Evolutionary conservation across 305 asterid genomes (phyloP).

Genomic region (Salvia sclarea): DNA sequence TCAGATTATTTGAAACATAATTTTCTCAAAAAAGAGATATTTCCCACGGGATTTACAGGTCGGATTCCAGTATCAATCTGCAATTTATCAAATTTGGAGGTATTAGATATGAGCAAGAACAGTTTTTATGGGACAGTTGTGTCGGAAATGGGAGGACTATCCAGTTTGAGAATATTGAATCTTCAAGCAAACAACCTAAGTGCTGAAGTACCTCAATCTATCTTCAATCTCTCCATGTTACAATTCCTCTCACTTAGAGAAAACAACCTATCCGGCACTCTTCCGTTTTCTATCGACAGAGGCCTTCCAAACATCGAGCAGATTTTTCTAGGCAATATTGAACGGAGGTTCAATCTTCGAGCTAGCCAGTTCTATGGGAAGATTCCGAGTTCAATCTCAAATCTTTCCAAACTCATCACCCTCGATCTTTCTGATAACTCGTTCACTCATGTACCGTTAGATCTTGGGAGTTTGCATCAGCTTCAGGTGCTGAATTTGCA

Average conservation of each 20-base stretch:
- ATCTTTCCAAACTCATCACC: slow-evolving; percentile 4
- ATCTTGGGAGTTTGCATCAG: background rate
- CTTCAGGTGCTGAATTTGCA: background rate
- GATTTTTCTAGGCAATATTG: background rate
- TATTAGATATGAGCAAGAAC: background rate
- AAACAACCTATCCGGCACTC: background rate
- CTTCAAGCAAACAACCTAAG: background rate
- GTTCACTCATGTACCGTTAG: background rate
- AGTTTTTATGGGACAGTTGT: background rate
- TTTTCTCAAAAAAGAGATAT: background rate
- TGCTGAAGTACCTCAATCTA: background rate
- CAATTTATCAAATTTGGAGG: slow-evolving; percentile 6
- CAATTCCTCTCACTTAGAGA: background rate
- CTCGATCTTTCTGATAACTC: background rate
- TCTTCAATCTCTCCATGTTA: slow-evolving; percentile 19
- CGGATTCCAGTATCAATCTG: background rate
- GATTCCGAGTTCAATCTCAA: background rate
- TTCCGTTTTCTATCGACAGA: background rate
- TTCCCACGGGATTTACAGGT: background rate
- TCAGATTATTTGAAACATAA: background rate
- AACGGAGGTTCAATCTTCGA: background rate
- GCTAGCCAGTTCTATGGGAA: background rate
- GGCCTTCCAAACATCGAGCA: background rate
- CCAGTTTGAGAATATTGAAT: background rate
- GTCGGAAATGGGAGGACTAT: background rate